These are phyloP conservation scores for Auriscalpium vulgare DNA, from an alignment of 768 basidiomycete species.

Conservation along the genomic window DNA sequence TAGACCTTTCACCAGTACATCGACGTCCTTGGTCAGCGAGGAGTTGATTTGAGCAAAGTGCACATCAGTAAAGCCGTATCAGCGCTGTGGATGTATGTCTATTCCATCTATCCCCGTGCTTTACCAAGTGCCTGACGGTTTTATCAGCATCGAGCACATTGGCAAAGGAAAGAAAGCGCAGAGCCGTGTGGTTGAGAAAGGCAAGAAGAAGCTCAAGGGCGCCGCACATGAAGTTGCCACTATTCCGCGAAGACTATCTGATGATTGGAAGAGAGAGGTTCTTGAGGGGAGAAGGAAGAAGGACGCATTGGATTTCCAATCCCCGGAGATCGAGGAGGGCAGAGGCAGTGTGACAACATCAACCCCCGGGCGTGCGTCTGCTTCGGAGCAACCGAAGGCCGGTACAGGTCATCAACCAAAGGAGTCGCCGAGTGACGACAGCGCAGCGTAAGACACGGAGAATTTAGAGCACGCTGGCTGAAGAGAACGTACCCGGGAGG, in stretches of 20 bases:
- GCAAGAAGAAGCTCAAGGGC: conserved; percentile 28
- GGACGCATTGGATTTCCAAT: too few species aligned
- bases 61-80: conserved; percentile 54
- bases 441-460: too few species aligned
- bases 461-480: too few species aligned
- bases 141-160: conserved; percentile 38
- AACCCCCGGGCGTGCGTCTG: too few species aligned
- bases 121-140: neutral
- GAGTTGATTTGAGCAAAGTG: conserved; percentile 53
- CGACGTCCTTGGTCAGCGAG: conserved; percentile 39
- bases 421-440: too few species aligned
- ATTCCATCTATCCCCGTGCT: neutral
- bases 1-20: conserved; percentile 58
- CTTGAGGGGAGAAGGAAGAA: conserved; percentile 20
- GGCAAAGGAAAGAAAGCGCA: conserved; percentile 37
- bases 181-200: conserved; percentile 19
- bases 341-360: too few species aligned
- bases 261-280: conserved; percentile 26
- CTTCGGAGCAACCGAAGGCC: too few species aligned
- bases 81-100: conserved; percentile 44
- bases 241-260: neutral
- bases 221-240: conserved; percentile 18
- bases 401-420: too few species aligned
- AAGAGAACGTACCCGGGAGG: too few species aligned
- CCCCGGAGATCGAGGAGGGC: too few species aligned